phyloP scores from a whole-genome alignment of 2,329 filamentous ascomycete species.

The Xylaria arbuscula region DNA sequence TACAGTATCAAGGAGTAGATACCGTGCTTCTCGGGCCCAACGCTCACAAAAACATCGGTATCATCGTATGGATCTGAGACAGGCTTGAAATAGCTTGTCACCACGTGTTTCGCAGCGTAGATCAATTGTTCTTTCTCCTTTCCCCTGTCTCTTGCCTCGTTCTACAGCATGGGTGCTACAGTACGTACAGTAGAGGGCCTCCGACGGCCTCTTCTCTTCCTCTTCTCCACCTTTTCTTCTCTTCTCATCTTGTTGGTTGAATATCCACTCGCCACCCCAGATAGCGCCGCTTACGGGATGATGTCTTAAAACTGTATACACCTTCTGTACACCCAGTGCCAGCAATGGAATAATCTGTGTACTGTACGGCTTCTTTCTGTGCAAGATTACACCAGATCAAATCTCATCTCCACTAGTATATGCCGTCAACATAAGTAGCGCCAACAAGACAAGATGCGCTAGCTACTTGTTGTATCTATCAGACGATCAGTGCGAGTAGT shows the following conservation, averaged over 20 bases:
- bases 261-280: conserved; percentile 14
- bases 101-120: conserved; percentile 31
- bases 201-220: background rate
- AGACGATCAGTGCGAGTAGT: conserved; percentile 13
- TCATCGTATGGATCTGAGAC: conserved; percentile 26
- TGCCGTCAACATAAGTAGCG: conserved; percentile 20
- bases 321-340: too few relatives aligned
- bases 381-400: background rate
- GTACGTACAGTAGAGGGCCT: background rate
- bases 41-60: background rate
- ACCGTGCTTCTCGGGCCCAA: background rate
- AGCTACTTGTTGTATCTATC: conserved; percentile 19
- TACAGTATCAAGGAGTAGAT: background rate
- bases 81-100: conserved; percentile 25
- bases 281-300: conserved; percentile 11
- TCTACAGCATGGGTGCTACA: too few relatives aligned
- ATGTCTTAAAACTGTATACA: background rate
- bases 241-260: background rate
- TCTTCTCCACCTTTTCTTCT: background rate
- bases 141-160: background rate
- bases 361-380: background rate
- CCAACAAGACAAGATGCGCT: conserved; percentile 8
- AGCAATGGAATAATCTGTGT: background rate
- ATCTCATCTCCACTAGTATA: background rate
- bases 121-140: conserved; percentile 21